Evolutionary conservation across 2,329 filamentous ascomycete species (phyloP).

Genomic region (Neocucurbitaria cava): DNA sequence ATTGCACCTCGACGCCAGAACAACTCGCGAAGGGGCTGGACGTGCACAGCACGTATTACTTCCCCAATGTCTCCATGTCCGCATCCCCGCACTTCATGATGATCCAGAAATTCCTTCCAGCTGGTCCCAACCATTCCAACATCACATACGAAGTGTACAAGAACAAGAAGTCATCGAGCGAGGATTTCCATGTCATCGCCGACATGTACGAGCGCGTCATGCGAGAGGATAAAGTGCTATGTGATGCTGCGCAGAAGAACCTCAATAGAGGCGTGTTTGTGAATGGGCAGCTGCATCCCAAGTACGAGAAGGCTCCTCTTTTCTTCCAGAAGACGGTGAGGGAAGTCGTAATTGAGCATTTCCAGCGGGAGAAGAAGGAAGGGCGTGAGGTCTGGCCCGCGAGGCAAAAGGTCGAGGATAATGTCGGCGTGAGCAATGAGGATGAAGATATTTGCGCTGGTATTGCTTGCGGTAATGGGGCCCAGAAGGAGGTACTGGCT

Average conservation of each 20-base stretch:
- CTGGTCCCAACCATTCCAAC: conserved; percentile 54
- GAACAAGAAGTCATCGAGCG: conserved; percentile 64
- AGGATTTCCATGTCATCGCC: conserved; percentile 63
- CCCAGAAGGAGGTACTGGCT: conserved; percentile 23
- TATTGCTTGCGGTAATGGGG: conserved; percentile 16
- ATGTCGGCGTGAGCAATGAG: conserved; percentile 52
- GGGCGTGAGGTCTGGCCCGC: conserved; percentile 28
- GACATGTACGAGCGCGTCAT: conserved; percentile 68
- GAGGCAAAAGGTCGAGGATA: conserved; percentile 52
- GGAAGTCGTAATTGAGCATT: conserved; percentile 49
- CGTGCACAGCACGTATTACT: conserved; percentile 38
- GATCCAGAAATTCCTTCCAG: conserved; percentile 67
- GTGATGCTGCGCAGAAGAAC: conserved; percentile 64
- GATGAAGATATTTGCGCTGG: conserved; percentile 56
- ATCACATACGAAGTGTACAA: conserved; percentile 69
- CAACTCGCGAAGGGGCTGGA: conserved; percentile 24
- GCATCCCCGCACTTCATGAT: conserved; percentile 62
- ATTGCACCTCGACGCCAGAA: conserved; percentile 24
- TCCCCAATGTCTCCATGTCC: conserved; percentile 31
- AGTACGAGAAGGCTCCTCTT: conserved; percentile 63
- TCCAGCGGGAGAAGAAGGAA: conserved; percentile 21
- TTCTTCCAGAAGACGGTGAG: conserved; percentile 62
- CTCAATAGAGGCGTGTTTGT: conserved; percentile 66
- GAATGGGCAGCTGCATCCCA: conserved; percentile 67
- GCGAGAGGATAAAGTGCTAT: conserved; percentile 69